Base-by-base conservation (phyloP, 495 filamentous ascomycete species). In the Sabuloglossum arenarium region DNA sequence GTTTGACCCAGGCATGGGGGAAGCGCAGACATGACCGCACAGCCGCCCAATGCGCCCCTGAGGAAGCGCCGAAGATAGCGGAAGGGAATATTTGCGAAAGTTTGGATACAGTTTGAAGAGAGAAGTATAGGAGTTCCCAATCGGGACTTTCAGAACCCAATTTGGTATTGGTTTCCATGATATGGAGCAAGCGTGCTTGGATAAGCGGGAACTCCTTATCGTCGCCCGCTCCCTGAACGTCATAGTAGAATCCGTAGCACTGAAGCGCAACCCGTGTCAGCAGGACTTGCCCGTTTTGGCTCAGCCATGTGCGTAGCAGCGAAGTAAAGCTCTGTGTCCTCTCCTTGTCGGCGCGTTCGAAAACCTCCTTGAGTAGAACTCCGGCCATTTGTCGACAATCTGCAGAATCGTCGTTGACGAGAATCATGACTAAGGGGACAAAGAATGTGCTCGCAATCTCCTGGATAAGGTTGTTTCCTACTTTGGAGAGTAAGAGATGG, bases 301-400 rank as follows among this genome's bases (percentile, higher is more conserved):
- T 76, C 29, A 88, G 63, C 89, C 88, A 97, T n/a, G 76, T 74
- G 54, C 77, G 78, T 51, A 94, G 67, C 30, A 86, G 73, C 1
- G 68, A 70, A 49, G 87, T 61, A 60, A 93, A 88, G 30, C 74
- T 78, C 58, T 79, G 74, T 59, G 77, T 70, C 43, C 77, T 73
- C 60, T 91, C 86, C 54, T 73, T 73, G 64, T 94, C 82, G 1
- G 88, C 84, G 58, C 84, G 79, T 46, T 79, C 79, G 65, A 91
- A 94, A 51, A 85, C 72, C 63, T 83, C 79, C 61, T 86, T 86
- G 43, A 95, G 69, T 30, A 98, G 67, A 31, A 79, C 78, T 16
- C 78, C 85, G 10, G 87, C 86, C 71, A 91, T 85, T 60, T 86
- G 77, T 25, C 85, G 82, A 66, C 91, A 98, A 57, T 87, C 84